Evolutionary conservation across 129 eudicot genomes (phyloP).

Genomic region (Cynara cardunculus): DNA sequence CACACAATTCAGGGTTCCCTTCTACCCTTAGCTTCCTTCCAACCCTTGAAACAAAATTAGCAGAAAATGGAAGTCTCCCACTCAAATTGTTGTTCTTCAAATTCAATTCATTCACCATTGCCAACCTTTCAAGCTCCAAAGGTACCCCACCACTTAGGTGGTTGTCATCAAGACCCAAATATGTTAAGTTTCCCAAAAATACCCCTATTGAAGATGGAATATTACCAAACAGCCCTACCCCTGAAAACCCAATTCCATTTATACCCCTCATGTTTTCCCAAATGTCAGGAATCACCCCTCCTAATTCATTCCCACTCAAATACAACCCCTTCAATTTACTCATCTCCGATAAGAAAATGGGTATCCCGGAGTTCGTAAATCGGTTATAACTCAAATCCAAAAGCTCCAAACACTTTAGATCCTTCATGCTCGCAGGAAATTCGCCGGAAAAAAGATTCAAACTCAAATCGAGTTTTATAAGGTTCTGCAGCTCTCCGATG

Average conservation of each 20-base stretch:
- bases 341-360: conserved; percentile 49
- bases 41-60: conserved; percentile 34
- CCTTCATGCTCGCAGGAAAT: conserved; percentile 39
- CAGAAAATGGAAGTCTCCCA: conserved; percentile 57
- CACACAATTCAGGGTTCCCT: conserved; percentile 56
- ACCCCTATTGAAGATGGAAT: conserved; percentile 72
- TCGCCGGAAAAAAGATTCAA: conserved; percentile 42
- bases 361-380: conserved; percentile 49
- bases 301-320: conserved; percentile 59
- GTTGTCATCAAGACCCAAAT: conserved; percentile 56
- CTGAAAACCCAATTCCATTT: conserved; percentile 49
- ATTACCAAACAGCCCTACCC: conserved; percentile 50
- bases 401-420: conserved; percentile 42
- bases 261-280: conserved; percentile 63
- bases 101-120: conserved; percentile 48
- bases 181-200: conserved; percentile 40
- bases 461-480: conserved; percentile 58
- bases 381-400: conserved; percentile 53
- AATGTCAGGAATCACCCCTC: conserved; percentile 75
- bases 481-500: conserved; percentile 24
- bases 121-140: conserved; percentile 45
- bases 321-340: conserved; percentile 44
- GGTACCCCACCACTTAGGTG: conserved; percentile 56
- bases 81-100: conserved; percentile 57
- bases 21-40: conserved; percentile 52